These are phyloP conservation scores for Furcasterigmium furcatum DNA, from an alignment of 2,329 filamentous ascomycete species.

Conservation along the genomic window DNA sequence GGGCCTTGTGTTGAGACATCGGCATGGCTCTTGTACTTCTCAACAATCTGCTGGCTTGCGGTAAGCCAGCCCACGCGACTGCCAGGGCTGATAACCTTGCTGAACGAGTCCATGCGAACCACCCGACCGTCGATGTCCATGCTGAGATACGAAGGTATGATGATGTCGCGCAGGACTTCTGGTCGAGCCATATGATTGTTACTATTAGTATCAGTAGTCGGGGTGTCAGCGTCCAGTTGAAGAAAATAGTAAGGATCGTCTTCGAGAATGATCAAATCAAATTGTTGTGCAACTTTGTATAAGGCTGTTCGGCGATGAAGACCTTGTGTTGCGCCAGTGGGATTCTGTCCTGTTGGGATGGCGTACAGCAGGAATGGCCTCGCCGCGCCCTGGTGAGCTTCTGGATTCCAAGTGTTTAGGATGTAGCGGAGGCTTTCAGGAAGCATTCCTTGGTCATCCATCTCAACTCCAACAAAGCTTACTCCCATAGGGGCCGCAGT, in stretches of 20 bases:
- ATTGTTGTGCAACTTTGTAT: slow-evolving; percentile 75
- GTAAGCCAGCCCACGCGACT: slow-evolving; percentile 85
- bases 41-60: slow-evolving; percentile 77
- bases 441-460: slow-evolving; percentile 57
- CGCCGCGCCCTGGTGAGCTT: slow-evolving; percentile 29
- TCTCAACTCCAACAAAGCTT: slow-evolving; percentile 54
- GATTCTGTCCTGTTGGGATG: slow-evolving; percentile 78
- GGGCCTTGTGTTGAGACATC: slow-evolving; percentile 85
- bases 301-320: slow-evolving; percentile 64
- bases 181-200: slow-evolving; percentile 62
- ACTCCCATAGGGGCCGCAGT: slow-evolving; percentile 62
- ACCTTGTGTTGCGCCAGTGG: slow-evolving; percentile 79
- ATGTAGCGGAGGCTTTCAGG: slow-evolving; percentile 45
- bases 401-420: slow-evolving; percentile 43
- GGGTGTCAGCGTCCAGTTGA: slow-evolving; percentile 78
- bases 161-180: slow-evolving; percentile 67
- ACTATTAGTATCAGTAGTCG: no score
- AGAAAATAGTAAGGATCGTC: slow-evolving; percentile 95
- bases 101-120: slow-evolving; percentile 87
- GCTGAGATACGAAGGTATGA: slow-evolving; percentile 73
- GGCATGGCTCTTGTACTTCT: slow-evolving; percentile 75
- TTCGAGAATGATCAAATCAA: slow-evolving; percentile 83
- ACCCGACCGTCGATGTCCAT: slow-evolving; percentile 85
- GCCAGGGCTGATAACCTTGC: slow-evolving; percentile 83
- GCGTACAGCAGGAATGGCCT: slow-evolving; percentile 56